Evolutionary conservation across 305 asterid species (phyloP), one percentile per base, ranked within the genome.

Genomic region (Salvia sclarea): DNA sequence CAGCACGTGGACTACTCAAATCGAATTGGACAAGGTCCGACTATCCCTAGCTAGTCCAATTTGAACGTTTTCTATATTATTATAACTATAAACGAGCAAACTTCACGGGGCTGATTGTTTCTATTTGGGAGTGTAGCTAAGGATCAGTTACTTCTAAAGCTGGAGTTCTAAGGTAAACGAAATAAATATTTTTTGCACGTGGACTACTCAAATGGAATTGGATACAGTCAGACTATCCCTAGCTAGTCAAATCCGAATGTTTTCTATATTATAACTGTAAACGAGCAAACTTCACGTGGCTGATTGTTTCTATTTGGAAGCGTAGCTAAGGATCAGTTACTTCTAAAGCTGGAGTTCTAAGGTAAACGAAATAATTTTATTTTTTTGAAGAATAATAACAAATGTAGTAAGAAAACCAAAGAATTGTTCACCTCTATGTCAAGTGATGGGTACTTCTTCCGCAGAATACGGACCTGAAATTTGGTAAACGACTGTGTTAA

Each of bases 381-480:
- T 25, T 18, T 6, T 28, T 17, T 24, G 14, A 63, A 9, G 31
- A 41, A 40, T 44, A 38, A 5, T 28, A 54, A 54, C 21, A 54
- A 20, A 5, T 11, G n/a, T 54, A 54, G 21, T n/a, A 24, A 25
- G 6, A 25, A 5, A 25, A 25, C 0, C 5, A 12, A 25, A n/a
- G 7, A 5, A 24, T 53, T 13, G 21, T 25, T 76, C 68, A 90
- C 97, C 95, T 90, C 97, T 59, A 90, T 90, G 72, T 88, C 89
- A 21, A 88, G 89, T 14, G 80, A 78, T 64, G 95, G 97, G 72
- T 86, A 88, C 71, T 73, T 90, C 57, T 79, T 74, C 70, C 97
- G 69, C 57, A 88, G 79, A 45, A 78, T 60, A 12, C 85, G 79
- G 2, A 87, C 93, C 96, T 90, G 77, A 53, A 54, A 54, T 62